Base-by-base conservation (phyloP, 2,329 filamentous ascomycete genomes). In the Juglanconis oblonga region DNA sequence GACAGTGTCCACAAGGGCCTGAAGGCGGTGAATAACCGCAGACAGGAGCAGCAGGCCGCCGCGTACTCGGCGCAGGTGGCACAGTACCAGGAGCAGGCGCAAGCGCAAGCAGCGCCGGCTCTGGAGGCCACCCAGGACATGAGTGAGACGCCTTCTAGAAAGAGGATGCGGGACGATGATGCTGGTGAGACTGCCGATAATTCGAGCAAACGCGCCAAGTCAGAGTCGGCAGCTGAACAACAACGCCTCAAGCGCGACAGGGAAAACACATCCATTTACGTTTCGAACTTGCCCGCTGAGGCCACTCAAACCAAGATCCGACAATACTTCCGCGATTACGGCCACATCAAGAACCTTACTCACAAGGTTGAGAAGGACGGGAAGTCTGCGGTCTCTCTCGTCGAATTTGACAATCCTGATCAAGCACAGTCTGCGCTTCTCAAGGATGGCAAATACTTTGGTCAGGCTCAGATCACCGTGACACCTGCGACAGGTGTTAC, bases 251-350 rank as follows among this genome's bases (percentile, higher is more conserved):
- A 91, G 72, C 87, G 95, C 58, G 93, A 99, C 73, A 87, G 95
- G 47, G 95, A 99, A 71, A 90, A 98, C 72, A 89, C 92, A 0
- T 93, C 91, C 0, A 82, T 98, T 52, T 85, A 96, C 56, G 87
- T 97, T 4, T 87, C 84, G 54, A 90, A 92, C 66, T 76, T 99
- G 31, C 92, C 95, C 1, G 67, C 72, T 3, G 84, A 88, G 57
- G 84, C 87, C 1, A 87, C 87, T 0, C 86, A 91, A 68, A 87
- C 85, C 11, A 89, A 88, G 67, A 76, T 98, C 13, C 86, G 89
- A 59, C 90, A 96, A 71, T 98, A 96, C 72, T 98, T 99, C 77
- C 88, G 89, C 69, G 91, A 93, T 64, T 96, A 93, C 67, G 95
- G 95, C 11, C 87, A 87, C 45, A 89, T 97, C 70, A 91, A 92